phyloP scores from a whole-genome alignment of 192 early-diverging fungal genomes.

The Entophlyctis luteolus region DNA sequence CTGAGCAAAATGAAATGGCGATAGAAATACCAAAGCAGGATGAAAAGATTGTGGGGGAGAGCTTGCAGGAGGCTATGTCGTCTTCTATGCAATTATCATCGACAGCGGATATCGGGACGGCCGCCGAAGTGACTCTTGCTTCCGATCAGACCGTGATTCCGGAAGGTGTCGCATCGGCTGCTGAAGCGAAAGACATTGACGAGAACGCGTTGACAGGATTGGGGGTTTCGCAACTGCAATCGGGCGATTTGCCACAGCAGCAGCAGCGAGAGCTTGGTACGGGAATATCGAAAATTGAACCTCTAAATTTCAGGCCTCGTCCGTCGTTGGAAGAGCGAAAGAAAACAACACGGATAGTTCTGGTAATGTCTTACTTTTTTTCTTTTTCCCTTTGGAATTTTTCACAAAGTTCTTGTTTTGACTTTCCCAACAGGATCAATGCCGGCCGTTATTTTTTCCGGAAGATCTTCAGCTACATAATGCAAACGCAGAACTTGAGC shows the following conservation, averaged over 20 bases:
- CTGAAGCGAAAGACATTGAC: neutral
- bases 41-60: neutral
- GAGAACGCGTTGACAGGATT: neutral
- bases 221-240: neutral
- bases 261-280: neutral
- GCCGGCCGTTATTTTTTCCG: conserved; percentile 22
- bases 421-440: neutral
- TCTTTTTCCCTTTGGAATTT: neutral
- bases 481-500: neutral
- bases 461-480: neutral
- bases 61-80: neutral
- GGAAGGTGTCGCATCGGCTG: neutral
- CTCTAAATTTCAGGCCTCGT: neutral
- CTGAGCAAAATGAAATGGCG: neutral
- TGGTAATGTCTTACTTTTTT: neutral
- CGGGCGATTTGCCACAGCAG: too few species aligned
- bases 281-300: neutral
- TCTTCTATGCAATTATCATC: neutral
- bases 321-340: conserved; percentile 13
- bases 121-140: neutral
- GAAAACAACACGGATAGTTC: neutral
- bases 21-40: neutral
- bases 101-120: neutral
- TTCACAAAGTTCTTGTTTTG: neutral
- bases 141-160: neutral